These are phyloP conservation scores for Viridothelium virens DNA, from an alignment of 495 filamentous ascomycete species.

Conservation along the genomic window DNA sequence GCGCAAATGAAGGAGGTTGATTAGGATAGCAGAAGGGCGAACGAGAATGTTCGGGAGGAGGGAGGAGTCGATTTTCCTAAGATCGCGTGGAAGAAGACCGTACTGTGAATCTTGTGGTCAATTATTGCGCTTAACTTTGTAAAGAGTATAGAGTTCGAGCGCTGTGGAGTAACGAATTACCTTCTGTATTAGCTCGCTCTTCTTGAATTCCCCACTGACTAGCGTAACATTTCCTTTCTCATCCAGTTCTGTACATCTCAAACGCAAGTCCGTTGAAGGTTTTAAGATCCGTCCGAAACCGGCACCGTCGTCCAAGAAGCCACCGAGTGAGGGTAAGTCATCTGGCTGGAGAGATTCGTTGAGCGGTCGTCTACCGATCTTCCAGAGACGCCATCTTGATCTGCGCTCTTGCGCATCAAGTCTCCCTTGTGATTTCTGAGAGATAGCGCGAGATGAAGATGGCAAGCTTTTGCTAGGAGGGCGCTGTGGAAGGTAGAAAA, in stretches of 20 bases:
- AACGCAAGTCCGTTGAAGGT: conserved; percentile 66
- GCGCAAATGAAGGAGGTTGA: conserved; percentile 88
- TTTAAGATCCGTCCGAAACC: conserved; percentile 58
- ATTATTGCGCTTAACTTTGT: too few species aligned
- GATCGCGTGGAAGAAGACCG: conserved; percentile 86
- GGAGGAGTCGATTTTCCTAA: conserved; percentile 97
- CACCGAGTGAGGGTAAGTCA: conserved; percentile 44
- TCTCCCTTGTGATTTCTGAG: neutral
- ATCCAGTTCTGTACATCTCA: conserved; percentile 93
- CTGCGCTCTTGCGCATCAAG: neutral
- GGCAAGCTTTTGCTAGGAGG: neutral
- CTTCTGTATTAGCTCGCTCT: conserved; percentile 92
- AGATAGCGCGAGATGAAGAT: neutral
- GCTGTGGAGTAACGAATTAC: conserved; percentile 42
- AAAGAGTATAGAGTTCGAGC: neutral
- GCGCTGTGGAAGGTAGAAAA: conserved; percentile 5
- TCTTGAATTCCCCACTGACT: conserved; percentile 92
- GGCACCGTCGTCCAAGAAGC: conserved; percentile 42
- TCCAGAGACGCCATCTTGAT: conserved; percentile 16
- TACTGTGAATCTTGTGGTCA: conserved; percentile 49
- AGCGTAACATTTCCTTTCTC: conserved; percentile 89
- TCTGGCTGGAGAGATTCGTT: conserved; percentile 32
- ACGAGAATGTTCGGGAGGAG: conserved; percentile 95
- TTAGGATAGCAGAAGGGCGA: conserved; percentile 84
- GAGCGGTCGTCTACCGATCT: conserved; percentile 14